Base-by-base conservation (phyloP, 805 yeast species). In the Scheffersomyces coipomensis region DNA sequence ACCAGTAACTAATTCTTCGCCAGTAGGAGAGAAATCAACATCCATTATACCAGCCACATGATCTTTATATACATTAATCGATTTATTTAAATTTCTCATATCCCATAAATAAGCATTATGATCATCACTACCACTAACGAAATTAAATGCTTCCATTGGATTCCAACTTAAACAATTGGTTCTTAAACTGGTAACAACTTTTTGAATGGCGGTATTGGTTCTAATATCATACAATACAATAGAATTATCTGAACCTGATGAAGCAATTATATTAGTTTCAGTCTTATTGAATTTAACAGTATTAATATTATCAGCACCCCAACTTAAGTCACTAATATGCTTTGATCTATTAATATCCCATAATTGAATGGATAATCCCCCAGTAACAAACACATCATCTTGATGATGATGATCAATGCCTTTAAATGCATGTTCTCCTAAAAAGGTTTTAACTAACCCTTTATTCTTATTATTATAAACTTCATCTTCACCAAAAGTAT, bases 11-110 rank as follows among this genome's bases (percentile, higher is more conserved):
- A 93, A 68, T 64, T 91, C 98, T 58, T 89, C 89, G 51, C 99
- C 99, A 1, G 98, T 90, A 29, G 99, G 99, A 9, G 96, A 80
- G 57, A 87, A 93, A 65, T 93, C 99, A 29, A 93, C 81, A 60
- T 87, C 96, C 81, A 91, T 77, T 9, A 93, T 95, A 0, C 97
- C 97, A 34, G 95, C 84, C 29, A 91, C 97, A 62, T 93, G 99
- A 63, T 89, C 98, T 66, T 91, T 89, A 65, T 76, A 88, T 10
- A 95, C 88, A 49, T 89, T 90, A 36, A 84, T 61, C 1, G 97
- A 83, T 40, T 87, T 75, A 33, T 74, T 73, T 78, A 95, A 73
- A 56, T 90, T 87, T 60, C 99, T 76, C 97, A 95, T 91, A 66
- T 93, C 99, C 80, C 96, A 95, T 39, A 85, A 75, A 61, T 93